Percentiles rank a stretch among this genome's conserved stretches.
phyloP scores from a whole-genome alignment of 2,329 filamentous ascomycete species.

The Waltergamsia citrina region DNA sequence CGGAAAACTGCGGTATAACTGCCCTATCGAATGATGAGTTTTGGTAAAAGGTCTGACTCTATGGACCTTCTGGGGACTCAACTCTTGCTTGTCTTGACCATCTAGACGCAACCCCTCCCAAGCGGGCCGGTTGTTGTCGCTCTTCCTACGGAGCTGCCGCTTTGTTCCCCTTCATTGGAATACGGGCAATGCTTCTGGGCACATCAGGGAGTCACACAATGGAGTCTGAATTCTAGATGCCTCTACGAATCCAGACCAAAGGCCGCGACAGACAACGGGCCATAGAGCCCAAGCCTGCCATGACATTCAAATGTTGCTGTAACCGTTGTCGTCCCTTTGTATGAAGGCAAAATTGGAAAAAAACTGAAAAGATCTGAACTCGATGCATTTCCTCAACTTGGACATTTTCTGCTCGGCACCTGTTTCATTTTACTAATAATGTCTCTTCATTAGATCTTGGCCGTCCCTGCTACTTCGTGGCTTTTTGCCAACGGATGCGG shows the following conservation, averaged over 20 bases:
- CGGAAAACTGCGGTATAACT: too few species aligned
- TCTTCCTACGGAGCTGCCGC: too few species aligned
- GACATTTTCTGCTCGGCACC: neutral
- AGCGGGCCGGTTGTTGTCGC: neutral
- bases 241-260: slow-evolving; percentile 43
- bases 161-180: too few species aligned
- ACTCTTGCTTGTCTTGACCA: neutral
- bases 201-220: slow-evolving; percentile 3
- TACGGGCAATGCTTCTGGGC: neutral
- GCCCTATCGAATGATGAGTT: slow-evolving; percentile 36
- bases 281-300: slow-evolving; percentile 5
- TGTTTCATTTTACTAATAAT: neutral
- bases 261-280: slow-evolving; percentile 42
- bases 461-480: too few species aligned
- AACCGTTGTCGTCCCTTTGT: slow-evolving; percentile 40
- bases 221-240: slow-evolving; percentile 4
- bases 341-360: slow-evolving; percentile 38
- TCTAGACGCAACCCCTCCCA: neutral
- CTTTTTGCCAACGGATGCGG: too few species aligned
- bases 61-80: slow-evolving; percentile 29
- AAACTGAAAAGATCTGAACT: slow-evolving; percentile 72
- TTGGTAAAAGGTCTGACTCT: slow-evolving; percentile 59
- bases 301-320: slow-evolving; percentile 15
- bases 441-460: too few species aligned
- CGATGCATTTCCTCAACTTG: slow-evolving; percentile 5